Evolutionary conservation across 768 basidiomycete species (phyloP).

Genomic region (Leccinum broughii): DNA sequence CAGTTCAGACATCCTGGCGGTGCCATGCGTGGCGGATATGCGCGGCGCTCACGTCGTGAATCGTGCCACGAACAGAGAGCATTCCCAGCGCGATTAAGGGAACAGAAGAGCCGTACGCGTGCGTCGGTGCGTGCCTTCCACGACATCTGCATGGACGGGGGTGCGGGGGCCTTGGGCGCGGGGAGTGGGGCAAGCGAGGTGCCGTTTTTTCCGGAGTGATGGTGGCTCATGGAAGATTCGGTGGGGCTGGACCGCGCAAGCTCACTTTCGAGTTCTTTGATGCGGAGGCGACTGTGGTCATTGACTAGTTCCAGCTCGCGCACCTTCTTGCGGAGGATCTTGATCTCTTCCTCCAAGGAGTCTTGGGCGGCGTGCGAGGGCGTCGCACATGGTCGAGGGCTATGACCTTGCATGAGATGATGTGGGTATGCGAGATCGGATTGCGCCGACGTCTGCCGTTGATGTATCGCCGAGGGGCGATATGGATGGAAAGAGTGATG

Average conservation of each 20-base stretch:
- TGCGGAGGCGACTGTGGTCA: conserved; percentile 48
- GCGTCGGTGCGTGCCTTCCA: conserved; percentile 78
- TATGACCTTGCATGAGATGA: conserved; percentile 16
- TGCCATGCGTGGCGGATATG: conserved; percentile 76
- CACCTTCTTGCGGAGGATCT: conserved; percentile 54
- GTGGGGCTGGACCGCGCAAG: conserved; percentile 36
- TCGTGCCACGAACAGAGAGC: conserved; percentile 91
- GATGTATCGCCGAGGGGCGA: conserved; percentile 23
- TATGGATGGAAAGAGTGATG: conserved; percentile 31
- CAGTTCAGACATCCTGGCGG: conserved; percentile 80
- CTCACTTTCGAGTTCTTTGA: conserved; percentile 48
- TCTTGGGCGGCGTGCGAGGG: conserved; percentile 20
- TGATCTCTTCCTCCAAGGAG: conserved; percentile 50
- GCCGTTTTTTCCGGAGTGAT: conserved; percentile 5
- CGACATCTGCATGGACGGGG: conserved; percentile 47
- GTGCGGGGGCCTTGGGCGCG: conserved; percentile 35
- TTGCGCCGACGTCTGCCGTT: conserved; percentile 24
- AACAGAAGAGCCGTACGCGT: conserved; percentile 70
- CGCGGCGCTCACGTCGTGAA: conserved; percentile 78
- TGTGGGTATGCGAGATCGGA: conserved; percentile 23
- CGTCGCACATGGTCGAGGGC: conserved; percentile 22
- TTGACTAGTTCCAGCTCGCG: conserved; percentile 65
- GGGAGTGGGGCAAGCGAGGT: conserved; percentile 18
- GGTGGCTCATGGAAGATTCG: conserved; percentile 24
- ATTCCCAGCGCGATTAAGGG: conserved; percentile 84